Base-by-base conservation (phyloP, 2,329 filamentous ascomycete species). In the Apiospora arundinis region DNA sequence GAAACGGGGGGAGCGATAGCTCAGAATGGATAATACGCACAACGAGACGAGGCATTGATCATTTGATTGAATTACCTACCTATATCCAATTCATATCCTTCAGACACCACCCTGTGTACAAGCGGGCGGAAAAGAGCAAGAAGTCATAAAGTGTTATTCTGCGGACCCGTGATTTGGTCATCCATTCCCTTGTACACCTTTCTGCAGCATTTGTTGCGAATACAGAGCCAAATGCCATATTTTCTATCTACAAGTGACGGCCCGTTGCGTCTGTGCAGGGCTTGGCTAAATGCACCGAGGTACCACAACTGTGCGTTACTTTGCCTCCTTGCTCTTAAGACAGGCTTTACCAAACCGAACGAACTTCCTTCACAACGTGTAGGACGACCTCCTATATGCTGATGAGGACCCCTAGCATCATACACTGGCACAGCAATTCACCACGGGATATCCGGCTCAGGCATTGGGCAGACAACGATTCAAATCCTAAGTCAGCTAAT, bases 401-500 rank as follows among this genome's bases (percentile, higher is more conserved):
- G 12, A 40, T 6, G 12, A 11, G 12, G 14, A 46, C 44, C 44
- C 44, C 40, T 42, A 42, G 44, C 44, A 21, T 2, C 25, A 28
- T 4, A 28, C n/a, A 32, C 23, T 32, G 42, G 42, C 42, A 45
- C 12, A 45, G 4, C 12, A 45, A 1, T 16, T 32, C 25, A 40
- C n/a, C 56, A 63, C 32, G 32, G 9, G 52, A 60, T 8, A 16
- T 37, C 52, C 37, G 40, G 18, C 21, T 60, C 28, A n/a, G n/a
- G 18, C 45, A 48, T 37, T 32, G 56, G 56, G 4, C 32, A 32
- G 32, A 23, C 56, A 63, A n/a, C 56, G 21, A 63, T 63, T 40
- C 21, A 63, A 32, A 63, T 63, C 56, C 56, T 23, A 63, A 40
- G 56, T 63, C 56, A 63, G 56, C 65, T 67, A 67, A 67, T 44